A percentile compares a stretch with the other conserved stretches of the same genome.
These are phyloP conservation scores for Amanita pallidorosea DNA, from an alignment of 768 basidiomycete genomes.

Conservation along the genomic window DNA sequence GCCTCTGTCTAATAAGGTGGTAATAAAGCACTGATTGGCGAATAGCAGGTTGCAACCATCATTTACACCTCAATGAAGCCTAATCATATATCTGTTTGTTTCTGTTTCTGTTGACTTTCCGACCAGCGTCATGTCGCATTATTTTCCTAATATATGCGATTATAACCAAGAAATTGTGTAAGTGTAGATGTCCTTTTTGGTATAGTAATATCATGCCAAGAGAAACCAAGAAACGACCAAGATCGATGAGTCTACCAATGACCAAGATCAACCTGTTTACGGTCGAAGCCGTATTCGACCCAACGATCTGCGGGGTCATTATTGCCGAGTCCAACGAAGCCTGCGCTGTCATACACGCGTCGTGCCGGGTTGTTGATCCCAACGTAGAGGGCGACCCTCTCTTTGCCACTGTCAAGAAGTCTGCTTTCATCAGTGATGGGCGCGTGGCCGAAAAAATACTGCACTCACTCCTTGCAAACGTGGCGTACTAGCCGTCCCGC, in stretches of 20 bases:
- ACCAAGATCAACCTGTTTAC: conserved; percentile 35
- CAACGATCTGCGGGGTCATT: conserved; percentile 26
- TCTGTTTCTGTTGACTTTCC: too few relatives aligned
- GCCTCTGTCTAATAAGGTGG: too few relatives aligned
- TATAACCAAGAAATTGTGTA: neutral
- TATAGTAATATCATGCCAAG: too few relatives aligned
- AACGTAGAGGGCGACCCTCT: conserved; percentile 55
- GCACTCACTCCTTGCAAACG: conserved; percentile 43
- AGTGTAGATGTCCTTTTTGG: neutral
- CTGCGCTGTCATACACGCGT: conserved; percentile 51
- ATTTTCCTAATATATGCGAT: too few relatives aligned
- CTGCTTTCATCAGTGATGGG: conserved; percentile 10
- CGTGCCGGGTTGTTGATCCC: conserved; percentile 43
- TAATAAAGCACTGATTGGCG: too few relatives aligned
- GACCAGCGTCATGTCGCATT: too few relatives aligned
- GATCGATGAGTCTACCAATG: conserved; percentile 53
- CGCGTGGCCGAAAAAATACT: neutral
- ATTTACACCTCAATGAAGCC: too few relatives aligned
- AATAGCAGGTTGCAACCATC: too few relatives aligned
- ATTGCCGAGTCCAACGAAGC: conserved; percentile 46
- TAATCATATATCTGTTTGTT: too few relatives aligned
- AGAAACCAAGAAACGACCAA: neutral
- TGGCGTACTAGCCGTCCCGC: conserved; percentile 52
- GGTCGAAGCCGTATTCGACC: conserved; percentile 58
- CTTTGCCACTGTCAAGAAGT: conserved; percentile 20